Conservation (phyloP, 345 rosid species). For the Populus nigra region DNA sequence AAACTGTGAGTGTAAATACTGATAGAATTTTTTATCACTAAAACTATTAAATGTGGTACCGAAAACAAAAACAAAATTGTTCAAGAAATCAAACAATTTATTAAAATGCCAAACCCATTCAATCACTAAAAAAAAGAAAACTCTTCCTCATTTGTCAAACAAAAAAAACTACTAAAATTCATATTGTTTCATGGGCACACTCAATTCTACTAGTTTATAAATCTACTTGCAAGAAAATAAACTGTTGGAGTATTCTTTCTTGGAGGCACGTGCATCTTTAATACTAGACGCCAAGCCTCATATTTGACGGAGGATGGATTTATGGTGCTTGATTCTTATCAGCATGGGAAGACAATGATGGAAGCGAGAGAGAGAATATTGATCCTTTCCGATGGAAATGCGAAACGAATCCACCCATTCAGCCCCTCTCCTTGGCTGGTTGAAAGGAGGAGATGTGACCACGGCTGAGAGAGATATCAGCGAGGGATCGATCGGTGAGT, state of each 20-base stretch:
- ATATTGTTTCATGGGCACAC: too few species aligned
- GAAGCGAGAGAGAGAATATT: slow-evolving; percentile 26
- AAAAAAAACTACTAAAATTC: too few species aligned
- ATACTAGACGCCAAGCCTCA: slow-evolving; percentile 5
- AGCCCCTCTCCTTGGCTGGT: slow-evolving; percentile 18
- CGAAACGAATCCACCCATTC: slow-evolving; percentile 9
- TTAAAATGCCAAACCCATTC: too few species aligned
- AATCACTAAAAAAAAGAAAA: too few species aligned
- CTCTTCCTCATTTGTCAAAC: too few species aligned
- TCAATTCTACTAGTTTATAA: too few species aligned
- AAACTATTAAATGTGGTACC: too few species aligned
- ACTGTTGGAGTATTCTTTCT: not conserved
- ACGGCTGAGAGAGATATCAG: slow-evolving; percentile 14
- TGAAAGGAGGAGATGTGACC: slow-evolving; percentile 26
- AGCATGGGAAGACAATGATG: slow-evolving; percentile 15
- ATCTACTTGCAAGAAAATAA: not conserved
- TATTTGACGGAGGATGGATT: slow-evolving; percentile 19
- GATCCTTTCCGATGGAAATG: slow-evolving; percentile 17
- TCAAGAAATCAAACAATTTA: too few species aligned
- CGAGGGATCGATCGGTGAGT: not conserved
- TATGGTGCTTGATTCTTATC: slow-evolving; percentile 22
- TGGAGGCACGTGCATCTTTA: not conserved
- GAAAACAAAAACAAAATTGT: too few species aligned
- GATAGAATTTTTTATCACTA: too few species aligned
- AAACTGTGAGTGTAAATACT: too few species aligned